A percentile compares a stretch with the other conserved stretches of the same genome.
These are phyloP conservation scores for Lachnellula arida DNA, from an alignment of 2,329 filamentous ascomycete genomes.

Conservation along the genomic window DNA sequence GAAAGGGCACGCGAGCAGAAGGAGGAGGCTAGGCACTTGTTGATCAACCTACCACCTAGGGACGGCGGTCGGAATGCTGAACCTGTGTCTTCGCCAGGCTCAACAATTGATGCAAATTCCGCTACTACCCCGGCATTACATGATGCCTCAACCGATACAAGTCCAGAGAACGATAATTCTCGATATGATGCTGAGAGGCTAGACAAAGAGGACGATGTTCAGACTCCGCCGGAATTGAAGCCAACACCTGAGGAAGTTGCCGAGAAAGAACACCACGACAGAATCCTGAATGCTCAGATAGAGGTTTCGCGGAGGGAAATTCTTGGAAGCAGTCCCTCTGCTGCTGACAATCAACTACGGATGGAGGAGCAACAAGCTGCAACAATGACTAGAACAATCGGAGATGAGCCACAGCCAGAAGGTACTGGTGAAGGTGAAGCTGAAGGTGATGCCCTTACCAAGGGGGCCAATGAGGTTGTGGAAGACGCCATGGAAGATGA, in stretches of 20 bases:
- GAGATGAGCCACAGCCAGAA: background rate
- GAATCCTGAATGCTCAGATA: constrained; percentile 24
- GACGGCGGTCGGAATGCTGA: constrained; percentile 39
- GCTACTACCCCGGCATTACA: constrained; percentile 66
- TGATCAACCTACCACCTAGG: constrained; percentile 34
- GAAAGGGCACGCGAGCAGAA: constrained; percentile 33
- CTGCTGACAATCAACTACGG: constrained; percentile 54
- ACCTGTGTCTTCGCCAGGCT: constrained; percentile 51
- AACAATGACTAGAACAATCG: background rate
- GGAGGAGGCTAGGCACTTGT: constrained; percentile 29
- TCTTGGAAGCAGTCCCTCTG: constrained; percentile 38
- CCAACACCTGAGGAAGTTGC: constrained; percentile 25
- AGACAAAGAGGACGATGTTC: constrained; percentile 41
- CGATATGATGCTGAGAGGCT: constrained; percentile 46
- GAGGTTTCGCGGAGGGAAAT: constrained; percentile 37
- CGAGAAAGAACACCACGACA: constrained; percentile 34
- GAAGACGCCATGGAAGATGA: constrained; percentile 27
- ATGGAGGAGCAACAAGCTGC: constrained; percentile 45
- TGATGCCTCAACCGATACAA: constrained; percentile 68
- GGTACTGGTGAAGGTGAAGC: background rate
- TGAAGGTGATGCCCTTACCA: constrained; percentile 9
- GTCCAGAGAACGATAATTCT: constrained; percentile 63
- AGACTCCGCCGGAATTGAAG: constrained; percentile 31
- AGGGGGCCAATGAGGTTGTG: constrained; percentile 21
- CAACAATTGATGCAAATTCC: constrained; percentile 65